phyloP scores from a whole-genome alignment of 108 stramenopile genomes.

The Cyclotella sp. region DNA sequence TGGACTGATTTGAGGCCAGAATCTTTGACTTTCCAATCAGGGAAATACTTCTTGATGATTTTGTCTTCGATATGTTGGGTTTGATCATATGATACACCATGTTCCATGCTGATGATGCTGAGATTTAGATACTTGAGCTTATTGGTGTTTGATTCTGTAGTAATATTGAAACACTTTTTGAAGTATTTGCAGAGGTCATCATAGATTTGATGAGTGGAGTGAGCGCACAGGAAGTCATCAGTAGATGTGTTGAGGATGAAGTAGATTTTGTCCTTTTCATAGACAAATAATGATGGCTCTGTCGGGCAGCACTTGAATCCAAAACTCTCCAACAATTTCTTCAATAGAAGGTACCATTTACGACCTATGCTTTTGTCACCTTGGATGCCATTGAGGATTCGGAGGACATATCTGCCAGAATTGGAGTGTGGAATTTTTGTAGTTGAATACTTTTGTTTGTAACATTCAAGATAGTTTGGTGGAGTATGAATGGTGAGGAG shows the following conservation, averaged over 20 bases:
- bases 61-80: slow-evolving; percentile 17
- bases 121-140: slow-evolving; percentile 19
- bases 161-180: slow-evolving; percentile 10
- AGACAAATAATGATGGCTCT: slow-evolving; percentile 9
- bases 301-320: slow-evolving; percentile 3
- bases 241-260: slow-evolving; percentile 32
- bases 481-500: not conserved
- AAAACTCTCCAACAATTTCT: slow-evolving; percentile 1
- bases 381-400: slow-evolving; percentile 19
- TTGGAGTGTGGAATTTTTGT: not conserved
- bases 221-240: slow-evolving; percentile 23
- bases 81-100: slow-evolving; percentile 15
- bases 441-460: not conserved
- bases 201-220: not conserved
- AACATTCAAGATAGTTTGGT: slow-evolving; percentile 10
- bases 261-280: not conserved
- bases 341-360: slow-evolving; percentile 16
- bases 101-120: not conserved
- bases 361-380: slow-evolving; percentile 20
- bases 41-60: slow-evolving; percentile 13
- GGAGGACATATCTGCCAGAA: not conserved
- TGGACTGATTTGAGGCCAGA: slow-evolving; percentile 4
- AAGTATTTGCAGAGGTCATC: not conserved
- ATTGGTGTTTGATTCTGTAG: not conserved
- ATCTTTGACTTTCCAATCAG: not conserved